Base-by-base conservation (phyloP, 345 rosid species). In the Arabidopsis thaliana region DNA sequence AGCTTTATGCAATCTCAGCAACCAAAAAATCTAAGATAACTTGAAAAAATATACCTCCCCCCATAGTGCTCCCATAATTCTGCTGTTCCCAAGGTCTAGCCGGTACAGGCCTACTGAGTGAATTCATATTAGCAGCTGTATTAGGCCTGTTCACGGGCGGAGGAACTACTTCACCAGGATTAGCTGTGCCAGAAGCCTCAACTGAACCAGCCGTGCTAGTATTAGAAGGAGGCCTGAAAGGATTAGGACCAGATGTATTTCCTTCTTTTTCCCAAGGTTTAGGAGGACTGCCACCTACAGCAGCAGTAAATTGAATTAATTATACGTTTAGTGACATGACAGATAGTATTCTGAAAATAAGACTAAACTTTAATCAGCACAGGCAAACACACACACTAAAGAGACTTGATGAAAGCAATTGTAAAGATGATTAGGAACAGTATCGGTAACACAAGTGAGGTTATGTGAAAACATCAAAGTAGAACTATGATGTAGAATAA, bases 181-280 rank as follows among this genome's bases (percentile, higher is more conserved):
- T 86, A 3, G 94, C 97, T 33, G 99, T 93, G 67, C 99, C 98
- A 3, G 99, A 90, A 72, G 95, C 93, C 81, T 95, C 98, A 25
- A 95, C 98, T 5, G 91, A 93, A 79, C 83, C 91, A 67, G 93
- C 92, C 6, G 98, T 95, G 87, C 83, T 93, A 25, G 97, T 94
- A 48, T 85, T 57, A 3, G 98, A 88, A 25, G 99, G 88, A 8
- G 99, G 97, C 75, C 87, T 95, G 60, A 95, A 95, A 42, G 99
- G 99, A 2, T 87, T 78, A 62, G 98, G 84, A 59, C 98, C 96
- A 6, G 94, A 78, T 0, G 90, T 80, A 0, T 83, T 72, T 62
- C 86, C 93, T n/a, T 89, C 82, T 83, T 84, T 89, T 71, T 95
- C 98, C 98, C 97, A 90, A n/a, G 99, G 98, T 75, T 95, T 95